Evolutionary conservation across 1,139 yeast genomes (phyloP).

Genomic region (Spathaspora sp.): DNA sequence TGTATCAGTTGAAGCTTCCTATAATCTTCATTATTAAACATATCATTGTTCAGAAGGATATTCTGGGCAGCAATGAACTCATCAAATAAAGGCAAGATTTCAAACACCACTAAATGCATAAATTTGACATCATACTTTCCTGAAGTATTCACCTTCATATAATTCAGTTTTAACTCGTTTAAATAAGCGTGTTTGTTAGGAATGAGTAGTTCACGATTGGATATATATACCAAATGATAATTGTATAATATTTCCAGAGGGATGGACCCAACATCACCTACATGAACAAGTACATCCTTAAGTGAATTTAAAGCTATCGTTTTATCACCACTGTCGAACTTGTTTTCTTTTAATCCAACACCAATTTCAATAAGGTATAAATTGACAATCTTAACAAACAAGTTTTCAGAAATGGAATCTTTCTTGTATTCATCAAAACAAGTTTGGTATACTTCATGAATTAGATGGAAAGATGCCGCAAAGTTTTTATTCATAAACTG

Average conservation of each 20-base stretch:
- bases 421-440: conserved; percentile 23
- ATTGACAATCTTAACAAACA: conserved; percentile 34
- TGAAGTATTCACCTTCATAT: conserved; percentile 7
- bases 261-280: conserved; percentile 14
- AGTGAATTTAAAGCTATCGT: conserved; percentile 21
- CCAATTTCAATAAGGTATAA: conserved; percentile 42
- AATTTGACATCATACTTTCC: conserved; percentile 25
- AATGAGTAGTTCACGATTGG: conserved; percentile 19
- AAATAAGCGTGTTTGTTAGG: conserved; percentile 15
- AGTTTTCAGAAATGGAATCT: conserved; percentile 27
- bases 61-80: conserved; percentile 27
- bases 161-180: conserved; percentile 13
- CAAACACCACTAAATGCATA: conserved; percentile 35
- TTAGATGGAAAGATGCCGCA: conserved; percentile 31
- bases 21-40: conserved; percentile 16
- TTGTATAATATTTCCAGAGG: conserved; percentile 39
- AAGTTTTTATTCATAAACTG: conserved; percentile 42
- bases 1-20: conserved; percentile 20
- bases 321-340: conserved; percentile 17
- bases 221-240: conserved; percentile 28
- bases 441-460: conserved; percentile 23
- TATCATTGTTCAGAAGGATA: conserved; percentile 24
- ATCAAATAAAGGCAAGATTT: conserved; percentile 34
- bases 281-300: conserved; percentile 19
- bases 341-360: conserved; percentile 20